Conservation (phyloP, 495 filamentous ascomycete genomes). For the Echria macrotheca region DNA sequence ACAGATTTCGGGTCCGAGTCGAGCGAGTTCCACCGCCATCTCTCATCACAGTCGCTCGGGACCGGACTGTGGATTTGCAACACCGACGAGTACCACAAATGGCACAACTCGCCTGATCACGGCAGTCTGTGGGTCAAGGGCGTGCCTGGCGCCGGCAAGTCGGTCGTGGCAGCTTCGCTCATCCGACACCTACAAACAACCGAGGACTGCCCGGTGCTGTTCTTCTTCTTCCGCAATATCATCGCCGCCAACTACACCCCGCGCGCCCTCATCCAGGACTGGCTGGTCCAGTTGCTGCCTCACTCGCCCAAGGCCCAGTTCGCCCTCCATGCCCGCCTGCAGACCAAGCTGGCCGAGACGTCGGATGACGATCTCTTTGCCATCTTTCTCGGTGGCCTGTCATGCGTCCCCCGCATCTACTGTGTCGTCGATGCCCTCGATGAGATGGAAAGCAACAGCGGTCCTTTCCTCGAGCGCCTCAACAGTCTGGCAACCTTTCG, state of each 20-base stretch:
- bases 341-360: conserved; percentile 10
- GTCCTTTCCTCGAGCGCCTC: conserved; percentile 27
- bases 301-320: conserved; percentile 32
- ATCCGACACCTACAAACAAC: conserved; percentile 22
- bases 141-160: conserved; percentile 44
- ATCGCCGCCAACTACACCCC: conserved; percentile 39
- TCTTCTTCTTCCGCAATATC: conserved; percentile 51
- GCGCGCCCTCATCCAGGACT: conserved; percentile 36
- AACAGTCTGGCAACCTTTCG: conserved; percentile 25
- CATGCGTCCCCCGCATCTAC: conserved; percentile 27
- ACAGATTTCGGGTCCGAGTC: conserved; percentile 23
- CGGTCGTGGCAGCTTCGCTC: conserved; percentile 38
- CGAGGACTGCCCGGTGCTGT: conserved; percentile 32
- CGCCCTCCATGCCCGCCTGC: conserved; percentile 13
- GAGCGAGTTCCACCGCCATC: conserved; percentile 28
- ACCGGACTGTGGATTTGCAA: conserved; percentile 40
- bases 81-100: conserved; percentile 33
- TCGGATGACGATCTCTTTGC: conserved; percentile 15
- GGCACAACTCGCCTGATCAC: conserved; percentile 26
- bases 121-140: conserved; percentile 43
- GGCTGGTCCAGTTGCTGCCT: conserved; percentile 32
- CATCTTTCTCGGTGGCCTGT: conserved; percentile 18
- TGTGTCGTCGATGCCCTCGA: conserved; percentile 47
- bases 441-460: conserved; percentile 38
- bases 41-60: conserved; percentile 31